Percentiles rank a stretch among this genome's conserved stretches.
Evolutionary conservation across 179 eudicot genomes (phyloP).

Genomic region (Patellifolia procumbens): DNA sequence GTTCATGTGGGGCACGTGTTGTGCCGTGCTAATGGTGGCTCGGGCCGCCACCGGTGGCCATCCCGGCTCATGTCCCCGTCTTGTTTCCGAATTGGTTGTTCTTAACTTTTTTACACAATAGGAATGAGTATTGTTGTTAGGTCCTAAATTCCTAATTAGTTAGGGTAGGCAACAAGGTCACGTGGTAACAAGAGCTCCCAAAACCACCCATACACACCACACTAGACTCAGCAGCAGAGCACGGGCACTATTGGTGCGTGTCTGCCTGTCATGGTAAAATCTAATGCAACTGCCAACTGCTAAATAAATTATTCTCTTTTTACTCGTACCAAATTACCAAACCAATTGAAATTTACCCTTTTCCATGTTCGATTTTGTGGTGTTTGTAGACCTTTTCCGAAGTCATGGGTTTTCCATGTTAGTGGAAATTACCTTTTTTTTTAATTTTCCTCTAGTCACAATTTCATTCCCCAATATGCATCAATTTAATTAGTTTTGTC

Average conservation of each 20-base stretch:
- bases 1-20: too few species aligned
- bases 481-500: not conserved
- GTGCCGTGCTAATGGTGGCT: too few species aligned
- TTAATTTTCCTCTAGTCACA: not conserved
- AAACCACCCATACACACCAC: not conserved
- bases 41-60: too few species aligned
- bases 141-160: not conserved
- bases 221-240: not conserved
- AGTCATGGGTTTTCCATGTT: slow-evolving; percentile 20
- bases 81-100: not conserved
- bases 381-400: not conserved
- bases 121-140: not conserved
- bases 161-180: not conserved
- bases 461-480: not conserved
- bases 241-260: not conserved
- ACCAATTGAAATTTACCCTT: not conserved
- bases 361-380: not conserved
- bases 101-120: too few species aligned
- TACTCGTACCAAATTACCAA: not conserved
- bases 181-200: not conserved
- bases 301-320: not conserved
- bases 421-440: not conserved
- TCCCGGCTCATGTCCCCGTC: too few species aligned
- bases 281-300: not conserved
- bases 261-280: not conserved